Conservation (phyloP, 2,329 filamentous ascomycete genomes). For the Pestalotiopsis sp. region DNA sequence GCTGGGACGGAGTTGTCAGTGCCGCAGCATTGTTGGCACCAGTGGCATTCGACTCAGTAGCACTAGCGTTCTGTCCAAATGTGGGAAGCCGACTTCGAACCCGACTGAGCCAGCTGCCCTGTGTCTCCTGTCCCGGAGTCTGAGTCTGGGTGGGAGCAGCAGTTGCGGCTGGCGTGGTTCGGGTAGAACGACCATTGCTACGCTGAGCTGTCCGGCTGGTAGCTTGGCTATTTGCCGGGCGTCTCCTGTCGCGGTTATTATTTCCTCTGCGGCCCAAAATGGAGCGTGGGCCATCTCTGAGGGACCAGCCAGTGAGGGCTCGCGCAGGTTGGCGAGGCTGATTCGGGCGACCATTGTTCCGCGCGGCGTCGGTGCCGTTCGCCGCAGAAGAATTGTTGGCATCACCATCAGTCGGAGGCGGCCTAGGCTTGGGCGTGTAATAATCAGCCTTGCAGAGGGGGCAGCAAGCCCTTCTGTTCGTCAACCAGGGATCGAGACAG, state of each 20-base stretch:
- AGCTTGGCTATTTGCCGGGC: background rate
- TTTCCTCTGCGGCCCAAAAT: slow-evolving; percentile 15
- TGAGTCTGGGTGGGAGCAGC: background rate
- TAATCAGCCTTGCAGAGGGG: slow-evolving; percentile 98
- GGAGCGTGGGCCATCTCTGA: slow-evolving; percentile 30
- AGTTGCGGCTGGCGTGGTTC: background rate
- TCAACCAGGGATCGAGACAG: slow-evolving; percentile 96
- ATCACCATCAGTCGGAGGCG: slow-evolving; percentile 48
- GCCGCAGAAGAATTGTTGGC: slow-evolving; percentile 31
- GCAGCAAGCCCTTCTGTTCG: slow-evolving; percentile 90
- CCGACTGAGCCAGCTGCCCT: slow-evolving; percentile 4
- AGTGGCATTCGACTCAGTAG: background rate
- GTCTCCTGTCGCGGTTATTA: slow-evolving; percentile 5
- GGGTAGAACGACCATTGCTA: background rate
- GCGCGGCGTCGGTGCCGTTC: slow-evolving; percentile 31
- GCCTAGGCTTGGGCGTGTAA: slow-evolving; percentile 88
- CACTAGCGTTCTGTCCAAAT: slow-evolving; percentile 1
- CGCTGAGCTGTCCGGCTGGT: slow-evolving; percentile 1
- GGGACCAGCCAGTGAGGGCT: slow-evolving; percentile 38
- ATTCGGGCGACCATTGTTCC: slow-evolving; percentile 48
- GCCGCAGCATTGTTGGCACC: slow-evolving; percentile 16
- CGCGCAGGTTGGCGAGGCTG: slow-evolving; percentile 45
- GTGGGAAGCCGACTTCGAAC: slow-evolving; percentile 4
- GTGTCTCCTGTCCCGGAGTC: background rate
- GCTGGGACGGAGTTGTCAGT: slow-evolving; percentile 45